phyloP scores from a whole-genome alignment of 2,329 filamentous ascomycete species.

The Clarireedia hainanense region DNA sequence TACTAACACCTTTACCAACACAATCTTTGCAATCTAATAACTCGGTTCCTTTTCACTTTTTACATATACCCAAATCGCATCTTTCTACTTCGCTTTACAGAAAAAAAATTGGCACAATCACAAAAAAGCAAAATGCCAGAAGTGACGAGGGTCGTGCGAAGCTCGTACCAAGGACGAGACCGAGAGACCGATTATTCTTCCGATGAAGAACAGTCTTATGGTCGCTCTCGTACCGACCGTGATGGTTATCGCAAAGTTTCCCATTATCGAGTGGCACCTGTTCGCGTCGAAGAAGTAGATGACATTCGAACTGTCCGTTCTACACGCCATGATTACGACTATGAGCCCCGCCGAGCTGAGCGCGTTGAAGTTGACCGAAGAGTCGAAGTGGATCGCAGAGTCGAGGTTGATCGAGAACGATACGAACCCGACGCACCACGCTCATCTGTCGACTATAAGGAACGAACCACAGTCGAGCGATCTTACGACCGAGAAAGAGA shows the following conservation, averaged over 20 bases:
- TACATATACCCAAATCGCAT: no score
- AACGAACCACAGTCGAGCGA: slow-evolving; percentile 13
- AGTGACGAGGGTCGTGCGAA: slow-evolving; percentile 19
- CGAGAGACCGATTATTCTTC: slow-evolving; percentile 26
- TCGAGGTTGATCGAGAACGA: slow-evolving; percentile 18
- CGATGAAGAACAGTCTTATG: slow-evolving; percentile 25
- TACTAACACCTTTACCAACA: no score
- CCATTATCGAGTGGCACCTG: slow-evolving; percentile 27
- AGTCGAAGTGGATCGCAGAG: slow-evolving; percentile 25
- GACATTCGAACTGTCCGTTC: slow-evolving; percentile 23
- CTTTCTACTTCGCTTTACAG: no score
- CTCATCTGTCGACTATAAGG: slow-evolving; percentile 16
- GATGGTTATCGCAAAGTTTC: slow-evolving; percentile 27
- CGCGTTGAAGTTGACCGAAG: slow-evolving; percentile 6
- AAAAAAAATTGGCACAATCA: no score
- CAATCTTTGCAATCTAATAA: no score
- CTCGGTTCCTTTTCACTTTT: no score
- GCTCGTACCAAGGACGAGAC: slow-evolving; percentile 12
- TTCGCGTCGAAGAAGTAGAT: slow-evolving; percentile 24
- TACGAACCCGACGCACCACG: slow-evolving; percentile 23
- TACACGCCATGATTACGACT: slow-evolving; percentile 17
- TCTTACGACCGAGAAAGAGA: slow-evolving; percentile 20
- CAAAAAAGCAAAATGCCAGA: slow-evolving; percentile 18
- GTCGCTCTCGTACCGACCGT: slow-evolving; percentile 13
- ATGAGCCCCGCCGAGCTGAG: not conserved